Base-by-base conservation (phyloP, 352 stramenopile species). In the Pythium phragmiticola region DNA sequence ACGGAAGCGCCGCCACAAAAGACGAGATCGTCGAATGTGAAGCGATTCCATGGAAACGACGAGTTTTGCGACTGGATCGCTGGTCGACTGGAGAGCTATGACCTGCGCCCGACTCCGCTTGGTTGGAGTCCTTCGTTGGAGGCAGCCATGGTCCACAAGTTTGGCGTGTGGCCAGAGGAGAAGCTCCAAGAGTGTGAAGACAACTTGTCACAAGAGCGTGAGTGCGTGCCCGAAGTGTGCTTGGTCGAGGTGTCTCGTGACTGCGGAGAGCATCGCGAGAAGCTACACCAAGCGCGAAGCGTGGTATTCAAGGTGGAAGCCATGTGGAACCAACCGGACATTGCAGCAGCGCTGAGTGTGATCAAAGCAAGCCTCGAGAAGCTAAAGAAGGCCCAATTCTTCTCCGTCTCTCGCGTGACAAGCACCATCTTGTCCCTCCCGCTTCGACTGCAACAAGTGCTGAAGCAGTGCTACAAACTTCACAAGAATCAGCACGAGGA, bases 381-480 rank as follows among this genome's bases (percentile, higher is more conserved):
- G 7, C 45, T 57, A 30, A 57, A 57, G 50, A 45, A 37, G 33
- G 33, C 33, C 33, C 33, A 26, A 7, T n/a, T 37, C 7, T 45
- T 42, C 28, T 16, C 23, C 5, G 8, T 23, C n/a, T 30, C 14
- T 28, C 49, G 33, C 7, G 2, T 16, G 11, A 33, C 49, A 23
- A 23, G 26, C 26, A 39, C 8, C 3, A 57, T 57, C 33, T 33
- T 57, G 50, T 45, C 16, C 17, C 9, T 57, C 16, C 50, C 50
- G 6, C 16, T 45, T 28, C 50, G 50, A 8, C 50, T 57, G 2
- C 50, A 57, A 17, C 7, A 33, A 30, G n/a, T 57, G n/a, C 6
- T 57, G 50, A 57, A 57, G n/a, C 30, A 57, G 4, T 57, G 50
- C 50, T 57, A 45, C 50, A 28, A 33, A 30, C 50, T 57, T 2